Evolutionary conservation across 1,139 yeast genomes (phyloP).

Genomic region (Saccharomyces uvarum): DNA sequence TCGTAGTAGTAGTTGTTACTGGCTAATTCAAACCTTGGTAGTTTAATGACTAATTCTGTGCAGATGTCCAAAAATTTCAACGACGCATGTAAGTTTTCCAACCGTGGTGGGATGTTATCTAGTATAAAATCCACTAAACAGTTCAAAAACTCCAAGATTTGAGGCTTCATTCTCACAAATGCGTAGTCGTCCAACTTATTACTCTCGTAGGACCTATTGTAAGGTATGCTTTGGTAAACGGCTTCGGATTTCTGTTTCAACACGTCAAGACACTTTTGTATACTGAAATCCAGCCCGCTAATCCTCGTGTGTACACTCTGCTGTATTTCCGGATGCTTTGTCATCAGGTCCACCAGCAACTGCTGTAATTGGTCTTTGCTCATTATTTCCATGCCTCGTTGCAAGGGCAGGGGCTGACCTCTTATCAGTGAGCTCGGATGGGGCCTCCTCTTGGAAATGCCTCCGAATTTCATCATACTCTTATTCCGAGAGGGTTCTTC

Average conservation of each 20-base stretch:
- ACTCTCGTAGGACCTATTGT: constrained; percentile 18
- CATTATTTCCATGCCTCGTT: constrained; percentile 29
- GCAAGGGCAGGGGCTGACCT: constrained; percentile 29
- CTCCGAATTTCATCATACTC: neutral
- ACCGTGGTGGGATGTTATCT: constrained; percentile 73
- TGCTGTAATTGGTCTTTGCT: constrained; percentile 23
- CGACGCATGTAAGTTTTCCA: constrained; percentile 40
- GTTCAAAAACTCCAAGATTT: constrained; percentile 64
- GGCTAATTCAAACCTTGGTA: constrained; percentile 66
- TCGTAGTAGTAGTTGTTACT: constrained; percentile 67
- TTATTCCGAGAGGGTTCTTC: neutral
- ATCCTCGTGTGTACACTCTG: constrained; percentile 17
- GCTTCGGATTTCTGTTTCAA: constrained; percentile 21
- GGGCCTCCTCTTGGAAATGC: constrained; percentile 12
- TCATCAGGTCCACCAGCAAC: constrained; percentile 21
- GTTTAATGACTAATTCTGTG: constrained; percentile 52
- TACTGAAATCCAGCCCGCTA: constrained; percentile 16
- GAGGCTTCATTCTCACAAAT: constrained; percentile 72
- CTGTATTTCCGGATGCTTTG: constrained; percentile 24
- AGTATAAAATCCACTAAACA: constrained; percentile 75
- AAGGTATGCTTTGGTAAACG: constrained; percentile 26
- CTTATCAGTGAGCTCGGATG: constrained; percentile 16
- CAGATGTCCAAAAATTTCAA: constrained; percentile 62
- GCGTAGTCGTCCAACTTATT: constrained; percentile 56
- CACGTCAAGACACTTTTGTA: constrained; percentile 19